Evolutionary conservation across 2,329 filamentous ascomycete genomes (phyloP), one percentile per base, ranked within the genome.

Genomic region (Ceratocystis diversiconidia): DNA sequence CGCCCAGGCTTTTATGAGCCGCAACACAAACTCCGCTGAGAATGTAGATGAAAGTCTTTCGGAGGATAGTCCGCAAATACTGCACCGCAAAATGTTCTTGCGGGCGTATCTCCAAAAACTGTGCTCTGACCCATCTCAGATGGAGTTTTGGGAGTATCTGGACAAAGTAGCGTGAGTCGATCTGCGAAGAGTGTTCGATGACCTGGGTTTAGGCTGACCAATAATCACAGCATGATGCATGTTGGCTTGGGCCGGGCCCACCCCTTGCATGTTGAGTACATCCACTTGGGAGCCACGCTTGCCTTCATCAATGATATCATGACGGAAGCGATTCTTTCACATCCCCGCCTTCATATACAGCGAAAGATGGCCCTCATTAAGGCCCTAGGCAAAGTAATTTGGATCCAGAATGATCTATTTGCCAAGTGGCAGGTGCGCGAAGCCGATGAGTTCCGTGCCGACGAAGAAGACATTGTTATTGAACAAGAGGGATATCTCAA

Each of bases 371-470:
- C 83, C 22, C 80, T 92, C 2, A 80, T 92, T 59, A 89, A 87
- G 73, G 89, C 89, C 0, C 78, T 92, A 28, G 84, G 84, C 69
- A 94, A 94, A 73, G 85, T 92, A 30, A 86, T 92, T 69, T 92
- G 89, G 89, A 91, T 92, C 70, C 89, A 92, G 75, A 92, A 92
- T 72, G 89, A 92, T 73, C 79, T 92, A 30, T 89, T 92, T 73
- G 87, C 88, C 17, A 88, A 87, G 73, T 92, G 88, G 86, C 88
- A 90, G 71, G 82, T 89, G 44, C 79, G 82, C 44, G 86, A 89
- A 69, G 85, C 85, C 62, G 82, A 85, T 41, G 87, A 90, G 73
- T 83, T 78, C 69, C 73, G 74, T 32, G 71, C 74, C 1, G 75
- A 75, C 17, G 76, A 78, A 12, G 77, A 78, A 65, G 77, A 78